Evolutionary conservation across 192 early-diverging fungal species (phyloP), one percentile per base, ranked within the genome.

Genomic region (Backusella mclennaniae): DNA sequence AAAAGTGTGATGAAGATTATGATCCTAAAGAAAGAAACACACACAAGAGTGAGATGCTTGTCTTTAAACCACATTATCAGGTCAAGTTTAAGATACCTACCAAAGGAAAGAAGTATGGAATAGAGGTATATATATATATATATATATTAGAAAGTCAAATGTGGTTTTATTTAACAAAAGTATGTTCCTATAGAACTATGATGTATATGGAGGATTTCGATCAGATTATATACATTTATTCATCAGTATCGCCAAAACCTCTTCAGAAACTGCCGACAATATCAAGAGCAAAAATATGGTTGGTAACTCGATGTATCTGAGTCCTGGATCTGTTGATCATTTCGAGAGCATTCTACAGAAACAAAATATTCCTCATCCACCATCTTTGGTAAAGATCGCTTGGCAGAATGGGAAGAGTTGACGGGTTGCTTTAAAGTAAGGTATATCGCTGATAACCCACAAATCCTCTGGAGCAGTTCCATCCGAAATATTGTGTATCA

Each of bases 401-500:
- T 78, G 29, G 36, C 53, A 19, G 71, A 79, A 36, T 84, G 85
- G 83, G 83, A 82, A 31, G 76, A 84, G 19, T 17, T 71, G 4
- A 77, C 80, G 69, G 80, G 83, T 6, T 74, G 83, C 38, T 96
- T 95, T 76, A 85, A 90, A 36, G 90, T 92, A 77, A 85, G 91
- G 21, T 95, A 90, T 72, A 84, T 97, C 80, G 89, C 95, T 0
- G 95, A 98, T 83, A 96, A 95, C 67, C 86, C 95, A 1, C 87
- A 92, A 59, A 81, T 95, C 44, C 85, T 96, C 19, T 98, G 95
- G 95, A 98, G 94, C 68, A 89, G 88, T 52, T 87, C 89, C 38
- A 89, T 98, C 14, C 90, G 96, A 33, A 96, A 98, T 77, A 84
- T 91, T 38, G 74, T 96, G 4, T 93, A 96, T 84, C 84, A 90